A percentile compares a stretch with the other conserved stretches of the same genome.
phyloP scores from a whole-genome alignment of 73 alveolate species.

The Stentor roeselii region DNA sequence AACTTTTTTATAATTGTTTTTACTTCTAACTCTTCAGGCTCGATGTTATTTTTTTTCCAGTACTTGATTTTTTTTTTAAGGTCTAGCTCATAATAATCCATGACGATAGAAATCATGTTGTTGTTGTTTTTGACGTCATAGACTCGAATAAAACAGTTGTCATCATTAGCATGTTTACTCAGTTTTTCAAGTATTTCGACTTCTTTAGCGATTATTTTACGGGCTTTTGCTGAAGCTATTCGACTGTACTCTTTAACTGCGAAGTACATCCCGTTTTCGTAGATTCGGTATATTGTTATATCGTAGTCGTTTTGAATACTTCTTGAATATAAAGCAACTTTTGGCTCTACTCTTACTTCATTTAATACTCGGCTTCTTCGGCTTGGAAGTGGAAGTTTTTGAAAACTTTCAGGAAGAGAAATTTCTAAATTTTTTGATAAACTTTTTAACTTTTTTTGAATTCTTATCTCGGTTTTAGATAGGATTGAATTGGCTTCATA shows the following conservation, averaged over 20 bases:
- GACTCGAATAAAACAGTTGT: not conserved
- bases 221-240: not conserved
- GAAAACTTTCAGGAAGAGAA: no score
- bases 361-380: no score
- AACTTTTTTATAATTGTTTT: no score
- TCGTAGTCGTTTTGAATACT: no score
- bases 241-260: not conserved
- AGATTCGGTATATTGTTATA: not conserved
- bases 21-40: not conserved
- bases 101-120: not conserved
- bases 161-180: not conserved
- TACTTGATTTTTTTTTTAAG: not conserved
- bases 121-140: not conserved
- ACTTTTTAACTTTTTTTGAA: no score
- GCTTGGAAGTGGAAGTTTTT: no score
- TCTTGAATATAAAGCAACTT: no score
- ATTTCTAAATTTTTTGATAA: no score
- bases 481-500: no score
- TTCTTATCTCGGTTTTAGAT: no score
- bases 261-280: not conserved
- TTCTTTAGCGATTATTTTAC: not conserved
- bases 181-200: not conserved
- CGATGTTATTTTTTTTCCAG: not conserved
- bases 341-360: no score
- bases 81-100: not conserved